These are phyloP conservation scores for Blastomyces silverae DNA, from an alignment of 2,329 filamentous ascomycete genomes.

Conservation along the genomic window DNA sequence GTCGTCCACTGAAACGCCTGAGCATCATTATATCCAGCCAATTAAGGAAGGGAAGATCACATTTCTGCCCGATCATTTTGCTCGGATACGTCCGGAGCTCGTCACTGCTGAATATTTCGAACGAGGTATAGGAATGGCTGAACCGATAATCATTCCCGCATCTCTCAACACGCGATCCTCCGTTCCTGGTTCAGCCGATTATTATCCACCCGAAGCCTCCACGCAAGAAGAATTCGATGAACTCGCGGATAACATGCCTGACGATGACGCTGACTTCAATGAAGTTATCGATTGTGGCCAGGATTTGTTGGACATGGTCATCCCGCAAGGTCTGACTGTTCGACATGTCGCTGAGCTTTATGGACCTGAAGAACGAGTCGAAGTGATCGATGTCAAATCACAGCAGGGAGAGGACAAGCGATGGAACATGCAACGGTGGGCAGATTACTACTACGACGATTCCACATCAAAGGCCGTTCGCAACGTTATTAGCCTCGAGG, in stretches of 20 bases:
- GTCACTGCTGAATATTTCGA: constrained; percentile 59
- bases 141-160: constrained; percentile 61
- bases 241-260: constrained; percentile 37
- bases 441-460: constrained; percentile 60
- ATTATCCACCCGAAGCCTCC: constrained; percentile 30
- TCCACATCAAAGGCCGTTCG: constrained; percentile 55
- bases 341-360: constrained; percentile 58
- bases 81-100: constrained; percentile 57
- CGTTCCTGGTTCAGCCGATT: constrained; percentile 23
- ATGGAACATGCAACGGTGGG: constrained; percentile 61
- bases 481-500: constrained; percentile 63
- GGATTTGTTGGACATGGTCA: constrained; percentile 61
- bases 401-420: constrained; percentile 59
- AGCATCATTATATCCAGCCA: constrained; percentile 62
- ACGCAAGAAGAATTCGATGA: constrained; percentile 30
- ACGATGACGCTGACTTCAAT: constrained; percentile 26
- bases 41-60: constrained; percentile 59
- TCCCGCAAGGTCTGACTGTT: constrained; percentile 58
- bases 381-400: constrained; percentile 64
- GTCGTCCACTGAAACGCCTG: constrained; percentile 56
- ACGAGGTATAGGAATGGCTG: constrained; percentile 55
- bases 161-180: constrained; percentile 52
- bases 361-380: constrained; percentile 55
- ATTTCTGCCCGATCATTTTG: constrained; percentile 56
- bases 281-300: constrained; percentile 55